Base-by-base conservation (phyloP, 371 early-diverging fungal species). In the Mortierella sp. region DNA sequence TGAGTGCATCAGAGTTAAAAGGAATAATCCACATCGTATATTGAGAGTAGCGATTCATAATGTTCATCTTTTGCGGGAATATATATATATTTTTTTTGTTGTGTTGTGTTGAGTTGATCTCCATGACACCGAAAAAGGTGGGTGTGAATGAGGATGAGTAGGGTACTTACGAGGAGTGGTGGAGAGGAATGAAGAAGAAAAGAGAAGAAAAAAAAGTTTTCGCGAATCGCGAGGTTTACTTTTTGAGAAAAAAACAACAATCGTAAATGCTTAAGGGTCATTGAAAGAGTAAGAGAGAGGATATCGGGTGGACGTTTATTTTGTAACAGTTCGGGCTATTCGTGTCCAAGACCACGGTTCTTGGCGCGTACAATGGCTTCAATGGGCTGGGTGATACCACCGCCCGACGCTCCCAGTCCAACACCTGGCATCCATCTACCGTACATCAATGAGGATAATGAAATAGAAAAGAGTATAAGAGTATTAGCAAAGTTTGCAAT, bases 341-440 rank as follows among this genome's bases (percentile, higher is more conserved):
- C 93, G 50, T 92, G 88, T n/a, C 96, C 97, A 26, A 98, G 92
- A 74, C 98, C 98, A 81, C 89, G 87, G 45, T 94, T 90, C 57
- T 92, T 91, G 54, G 92, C 93, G 16, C 98, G 95, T 55, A 97
- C 85, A 75, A 97, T 90, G 24, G 96, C 97, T 68, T 97, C 95
- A 72, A 98, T 95, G 0, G 98, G 98, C 44, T 92, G 92, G 2
- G 94, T 89, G 50, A 97, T 96, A 75, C 98, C 98, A 26, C 89
- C 91, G 21, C 94, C 95, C 10, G 92, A 91, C 65, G 91, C 89
- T 16, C 98, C 98, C 34, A 98, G 90, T 28, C 96, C 95, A 78
- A 94, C 90, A 26, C 98, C 98, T 60, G 95, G 94, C 70, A 87
- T 91, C 95, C 96, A 96, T 45, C 94, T 84, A 78, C 19, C 6